Evolutionary conservation across 2,329 filamentous ascomycete species (phyloP).

Genomic region (Fusarium euwallaceae): DNA sequence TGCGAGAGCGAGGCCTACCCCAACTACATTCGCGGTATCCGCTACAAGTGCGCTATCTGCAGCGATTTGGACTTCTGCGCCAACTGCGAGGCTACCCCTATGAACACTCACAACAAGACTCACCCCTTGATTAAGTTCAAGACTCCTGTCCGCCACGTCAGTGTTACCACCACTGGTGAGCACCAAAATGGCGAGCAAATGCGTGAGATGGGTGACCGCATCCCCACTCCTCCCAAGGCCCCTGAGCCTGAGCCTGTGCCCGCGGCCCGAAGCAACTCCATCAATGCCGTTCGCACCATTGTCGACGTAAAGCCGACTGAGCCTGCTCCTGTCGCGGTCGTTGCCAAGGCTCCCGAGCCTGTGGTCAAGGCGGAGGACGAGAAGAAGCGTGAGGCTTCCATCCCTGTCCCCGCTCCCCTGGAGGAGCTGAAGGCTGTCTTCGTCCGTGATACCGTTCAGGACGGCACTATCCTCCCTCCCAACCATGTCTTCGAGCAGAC

Average conservation of each 20-base stretch:
- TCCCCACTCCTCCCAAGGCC: conserved; percentile 60
- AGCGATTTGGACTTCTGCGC: conserved; percentile 96
- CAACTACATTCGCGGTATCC: conserved; percentile 85
- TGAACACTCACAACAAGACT: conserved; percentile 90
- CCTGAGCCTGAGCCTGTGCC: conserved; percentile 60
- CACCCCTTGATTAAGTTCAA: conserved; percentile 98
- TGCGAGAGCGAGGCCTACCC: conserved; percentile 64
- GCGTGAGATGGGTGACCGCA: conserved; percentile 78
- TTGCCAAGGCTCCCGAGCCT: conserved; percentile 17
- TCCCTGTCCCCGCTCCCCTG: conserved; percentile 32
- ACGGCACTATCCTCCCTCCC: conserved; percentile 79
- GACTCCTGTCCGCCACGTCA: conserved; percentile 89
- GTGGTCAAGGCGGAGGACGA: conserved; percentile 39
- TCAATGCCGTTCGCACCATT: conserved; percentile 75
- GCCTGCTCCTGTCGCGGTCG: conserved; percentile 36
- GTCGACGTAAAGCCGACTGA: conserved; percentile 77
- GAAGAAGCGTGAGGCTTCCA: conserved; percentile 21
- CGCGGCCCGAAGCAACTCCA: conserved; percentile 62
- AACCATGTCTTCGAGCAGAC: conserved; percentile 87
- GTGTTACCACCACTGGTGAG: conserved; percentile 86
- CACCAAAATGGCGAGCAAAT: conserved; percentile 75
- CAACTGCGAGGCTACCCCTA: conserved; percentile 89
- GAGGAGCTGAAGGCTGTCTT: conserved; percentile 70
- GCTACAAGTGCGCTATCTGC: conserved; percentile 98
- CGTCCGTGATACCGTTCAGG: conserved; percentile 80